These are phyloP conservation scores for Heritiera fomes DNA, from an alignment of 345 rosid genomes.

Conservation along the genomic window DNA sequence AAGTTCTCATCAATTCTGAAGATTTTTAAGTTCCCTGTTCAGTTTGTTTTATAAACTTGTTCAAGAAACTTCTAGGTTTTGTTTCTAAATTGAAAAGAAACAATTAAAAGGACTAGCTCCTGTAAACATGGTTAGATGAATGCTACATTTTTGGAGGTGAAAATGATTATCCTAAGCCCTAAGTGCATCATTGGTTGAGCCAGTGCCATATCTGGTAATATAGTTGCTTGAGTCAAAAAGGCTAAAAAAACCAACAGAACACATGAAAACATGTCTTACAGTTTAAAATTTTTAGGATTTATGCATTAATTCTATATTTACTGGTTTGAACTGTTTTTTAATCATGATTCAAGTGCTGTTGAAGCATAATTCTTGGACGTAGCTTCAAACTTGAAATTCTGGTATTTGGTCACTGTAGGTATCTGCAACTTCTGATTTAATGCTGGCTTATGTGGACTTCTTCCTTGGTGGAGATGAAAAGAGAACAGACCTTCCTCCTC, in stretches of 20 bases:
- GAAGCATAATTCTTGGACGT: not conserved
- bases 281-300: not conserved
- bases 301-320: not conserved
- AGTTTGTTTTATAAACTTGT: not conserved
- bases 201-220: not conserved
- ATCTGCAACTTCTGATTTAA: conserved; percentile 93
- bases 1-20: not conserved
- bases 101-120: not conserved
- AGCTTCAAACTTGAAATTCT: conserved; percentile 9
- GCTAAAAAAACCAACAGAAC: not conserved
- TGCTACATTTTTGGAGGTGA: not conserved
- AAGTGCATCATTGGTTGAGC: not conserved
- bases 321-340: not conserved
- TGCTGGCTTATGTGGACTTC: conserved; percentile 96
- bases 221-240: not conserved
- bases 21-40: not conserved
- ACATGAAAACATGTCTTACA: not conserved
- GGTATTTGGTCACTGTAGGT: conserved; percentile 49
- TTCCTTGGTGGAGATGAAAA: conserved; percentile 99
- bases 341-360: not conserved
- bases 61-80: not conserved
- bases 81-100: not conserved
- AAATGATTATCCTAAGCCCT: not conserved
- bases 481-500: conserved; percentile 87
- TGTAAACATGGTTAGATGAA: not conserved